A percentile compares a stretch with the other conserved stretches of the same genome.
Evolutionary conservation across 495 filamentous ascomycete species (phyloP).

Genomic region (Hypoxylon trugodes): DNA sequence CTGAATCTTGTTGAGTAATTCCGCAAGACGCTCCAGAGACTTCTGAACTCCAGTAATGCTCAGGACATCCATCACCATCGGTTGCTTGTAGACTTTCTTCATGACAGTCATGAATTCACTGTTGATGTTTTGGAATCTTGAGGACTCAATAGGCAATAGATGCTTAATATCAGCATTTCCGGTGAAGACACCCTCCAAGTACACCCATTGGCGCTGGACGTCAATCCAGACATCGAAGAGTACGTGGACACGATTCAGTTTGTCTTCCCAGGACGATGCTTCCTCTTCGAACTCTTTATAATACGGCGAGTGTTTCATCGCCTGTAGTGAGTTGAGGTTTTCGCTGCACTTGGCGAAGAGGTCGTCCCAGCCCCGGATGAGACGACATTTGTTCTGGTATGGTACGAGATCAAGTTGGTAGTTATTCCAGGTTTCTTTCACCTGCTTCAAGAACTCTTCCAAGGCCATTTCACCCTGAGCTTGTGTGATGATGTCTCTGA

Average conservation of each 20-base stretch:
- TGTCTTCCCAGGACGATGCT: constrained; percentile 95
- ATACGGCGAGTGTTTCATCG: constrained; percentile 98
- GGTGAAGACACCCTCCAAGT: constrained; percentile 97
- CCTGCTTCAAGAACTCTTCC: constrained; percentile 96
- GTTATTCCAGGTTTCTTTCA: constrained; percentile 94
- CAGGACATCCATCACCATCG: constrained; percentile 92
- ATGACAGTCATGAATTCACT: constrained; percentile 96
- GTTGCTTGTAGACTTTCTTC: constrained; percentile 97
- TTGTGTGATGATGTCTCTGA: constrained; percentile 91
- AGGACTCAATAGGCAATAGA: constrained; percentile 92
- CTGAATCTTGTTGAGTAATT: constrained; percentile 98
- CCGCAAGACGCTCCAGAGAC: constrained; percentile 90
- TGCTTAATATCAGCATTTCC: constrained; percentile 99
- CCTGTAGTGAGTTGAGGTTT: constrained; percentile 95
- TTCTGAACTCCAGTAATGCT: constrained; percentile 95
- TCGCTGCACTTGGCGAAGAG: constrained; percentile 98
- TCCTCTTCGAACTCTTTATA: constrained; percentile 99
- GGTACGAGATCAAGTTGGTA: constrained; percentile 94
- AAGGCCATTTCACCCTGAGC: constrained; percentile 98
- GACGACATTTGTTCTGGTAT: constrained; percentile 95
- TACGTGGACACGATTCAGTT: constrained; percentile 94
- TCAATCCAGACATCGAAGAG: constrained; percentile 99
- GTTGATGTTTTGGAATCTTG: constrained; percentile 98
- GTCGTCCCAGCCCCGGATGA: constrained; percentile 98
- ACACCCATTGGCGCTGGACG: constrained; percentile 99